Evolutionary conservation across 1,139 yeast genomes (phyloP).

Genomic region (Zygoascus hellenicus): DNA sequence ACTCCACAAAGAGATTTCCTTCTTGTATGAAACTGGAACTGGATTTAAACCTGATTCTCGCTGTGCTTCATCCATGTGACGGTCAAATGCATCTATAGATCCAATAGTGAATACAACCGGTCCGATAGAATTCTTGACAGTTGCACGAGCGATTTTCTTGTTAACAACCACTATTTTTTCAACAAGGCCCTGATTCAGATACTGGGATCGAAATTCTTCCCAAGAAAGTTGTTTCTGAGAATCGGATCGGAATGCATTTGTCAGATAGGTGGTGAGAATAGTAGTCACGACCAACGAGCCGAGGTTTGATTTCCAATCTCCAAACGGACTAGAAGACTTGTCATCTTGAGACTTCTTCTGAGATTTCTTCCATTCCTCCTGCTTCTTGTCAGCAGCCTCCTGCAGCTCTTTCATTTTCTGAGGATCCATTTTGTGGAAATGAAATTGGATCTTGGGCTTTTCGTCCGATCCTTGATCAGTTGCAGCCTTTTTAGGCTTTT

Average conservation of each 20-base stretch:
- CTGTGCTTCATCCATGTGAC: constrained; percentile 73
- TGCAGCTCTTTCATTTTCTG: background rate
- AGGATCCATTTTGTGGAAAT: constrained; percentile 5
- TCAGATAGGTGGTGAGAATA: constrained; percentile 10
- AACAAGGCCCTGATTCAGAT: constrained; percentile 79
- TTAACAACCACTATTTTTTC: constrained; percentile 70
- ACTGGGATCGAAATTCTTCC: constrained; percentile 82
- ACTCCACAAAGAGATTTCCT: constrained; percentile 54
- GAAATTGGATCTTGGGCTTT: constrained; percentile 8
- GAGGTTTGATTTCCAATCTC: constrained; percentile 5
- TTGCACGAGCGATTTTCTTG: constrained; percentile 60
- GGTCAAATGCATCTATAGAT: constrained; percentile 81
- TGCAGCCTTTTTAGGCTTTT: background rate
- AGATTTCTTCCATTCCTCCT: constrained; percentile 1
- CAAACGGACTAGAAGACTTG: background rate
- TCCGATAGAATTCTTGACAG: constrained; percentile 25
- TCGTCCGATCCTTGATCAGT: background rate
- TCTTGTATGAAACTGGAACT: constrained; percentile 70
- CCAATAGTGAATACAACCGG: constrained; percentile 67
- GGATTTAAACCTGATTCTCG: constrained; percentile 61
- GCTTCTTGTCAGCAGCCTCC: background rate
- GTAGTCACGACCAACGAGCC: constrained; percentile 15
- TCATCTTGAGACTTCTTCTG: background rate
- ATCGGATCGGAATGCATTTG: constrained; percentile 7
- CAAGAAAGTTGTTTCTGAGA: constrained; percentile 43